Conservation (phyloP, 441 rosid species). For the Gossypium schwendimanii region DNA sequence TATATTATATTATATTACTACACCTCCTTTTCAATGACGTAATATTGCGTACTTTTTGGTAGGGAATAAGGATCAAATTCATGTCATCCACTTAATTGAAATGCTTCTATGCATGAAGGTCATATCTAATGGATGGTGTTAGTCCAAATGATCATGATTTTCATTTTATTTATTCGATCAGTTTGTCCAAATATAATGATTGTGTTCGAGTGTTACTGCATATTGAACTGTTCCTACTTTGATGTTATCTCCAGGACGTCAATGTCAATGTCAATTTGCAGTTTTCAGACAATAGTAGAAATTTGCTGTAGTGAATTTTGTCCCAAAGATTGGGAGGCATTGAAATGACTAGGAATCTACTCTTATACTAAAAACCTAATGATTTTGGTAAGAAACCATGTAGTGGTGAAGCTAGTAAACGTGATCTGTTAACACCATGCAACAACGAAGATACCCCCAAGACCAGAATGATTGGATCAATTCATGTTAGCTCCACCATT, state of each 20-base stretch:
- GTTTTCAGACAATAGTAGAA: background rate
- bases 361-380: background rate
- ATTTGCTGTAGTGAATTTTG: background rate
- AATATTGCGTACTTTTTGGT: background rate
- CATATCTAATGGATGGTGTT: background rate
- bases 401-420: background rate
- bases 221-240: background rate
- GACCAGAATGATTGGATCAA: background rate
- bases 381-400: background rate
- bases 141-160: background rate
- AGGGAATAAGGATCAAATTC: background rate
- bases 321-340: background rate
- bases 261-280: background rate
- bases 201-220: background rate
- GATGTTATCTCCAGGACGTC: background rate
- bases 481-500: background rate
- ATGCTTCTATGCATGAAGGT: background rate
- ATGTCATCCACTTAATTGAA: background rate
- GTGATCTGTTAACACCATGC: background rate
- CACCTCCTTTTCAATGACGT: background rate
- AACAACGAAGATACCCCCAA: background rate
- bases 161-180: background rate
- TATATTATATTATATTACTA: background rate
- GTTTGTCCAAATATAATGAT: background rate
- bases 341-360: slow-evolving; percentile 5